Conservation (phyloP, 352 stramenopile genomes). For the Phytopythium cucurbitacearum region DNA sequence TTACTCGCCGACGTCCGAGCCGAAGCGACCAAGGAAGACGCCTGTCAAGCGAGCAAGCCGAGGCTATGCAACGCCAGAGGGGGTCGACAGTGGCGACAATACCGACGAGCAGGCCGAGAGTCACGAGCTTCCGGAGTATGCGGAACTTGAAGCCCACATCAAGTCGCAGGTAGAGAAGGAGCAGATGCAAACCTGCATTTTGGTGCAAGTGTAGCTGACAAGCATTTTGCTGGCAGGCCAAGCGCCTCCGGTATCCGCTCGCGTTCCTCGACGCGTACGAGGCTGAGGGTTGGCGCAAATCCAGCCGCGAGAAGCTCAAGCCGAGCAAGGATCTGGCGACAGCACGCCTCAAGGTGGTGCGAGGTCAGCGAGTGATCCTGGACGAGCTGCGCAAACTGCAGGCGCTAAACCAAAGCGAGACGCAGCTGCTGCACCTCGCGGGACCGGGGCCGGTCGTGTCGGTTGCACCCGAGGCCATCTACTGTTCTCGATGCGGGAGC, state of each 20-base stretch:
- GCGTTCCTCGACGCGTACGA: conserved; percentile 86
- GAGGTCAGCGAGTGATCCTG: conserved; percentile 49
- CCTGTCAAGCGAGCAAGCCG: not conserved
- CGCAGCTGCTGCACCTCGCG: conserved; percentile 34
- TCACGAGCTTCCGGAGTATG: conserved; percentile 12
- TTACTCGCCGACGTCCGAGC: conserved; percentile 14
- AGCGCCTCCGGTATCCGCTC: conserved; percentile 51
- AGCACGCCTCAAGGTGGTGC: conserved; percentile 45
- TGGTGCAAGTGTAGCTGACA: not conserved
- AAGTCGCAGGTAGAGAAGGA: conserved; percentile 27
- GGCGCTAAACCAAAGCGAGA: conserved; percentile 32
- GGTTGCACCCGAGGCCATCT: conserved; percentile 41
- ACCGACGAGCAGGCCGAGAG: not conserved
- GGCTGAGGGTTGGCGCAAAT: conserved; percentile 71
- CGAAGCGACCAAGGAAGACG: conserved; percentile 1
- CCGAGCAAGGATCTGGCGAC: conserved; percentile 62
- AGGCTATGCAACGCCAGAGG: not conserved
- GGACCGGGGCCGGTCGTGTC: conserved; percentile 1
- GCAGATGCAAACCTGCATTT: conserved; percentile 1
- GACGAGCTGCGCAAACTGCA: conserved; percentile 42
- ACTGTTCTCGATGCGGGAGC: conserved; percentile 68
- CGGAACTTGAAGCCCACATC: conserved; percentile 29
- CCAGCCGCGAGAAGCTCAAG: conserved; percentile 78
- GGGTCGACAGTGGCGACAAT: not conserved
- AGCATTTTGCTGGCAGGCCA: conserved; percentile 22